phyloP scores from a whole-genome alignment of 2,329 filamentous ascomycete genomes.

The Magnaporthales sp. region DNA sequence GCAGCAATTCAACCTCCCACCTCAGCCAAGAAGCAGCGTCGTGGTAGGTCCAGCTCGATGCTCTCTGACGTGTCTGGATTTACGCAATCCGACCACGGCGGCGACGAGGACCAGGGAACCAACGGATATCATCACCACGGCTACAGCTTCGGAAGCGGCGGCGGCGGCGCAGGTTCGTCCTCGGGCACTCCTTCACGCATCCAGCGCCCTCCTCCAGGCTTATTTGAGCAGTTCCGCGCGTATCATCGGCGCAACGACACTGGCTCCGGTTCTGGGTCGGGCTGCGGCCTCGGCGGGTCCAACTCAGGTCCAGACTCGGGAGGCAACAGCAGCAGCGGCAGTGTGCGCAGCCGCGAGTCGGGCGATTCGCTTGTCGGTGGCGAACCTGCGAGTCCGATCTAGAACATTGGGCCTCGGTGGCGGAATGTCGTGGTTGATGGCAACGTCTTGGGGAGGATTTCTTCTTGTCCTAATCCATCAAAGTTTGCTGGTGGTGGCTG shows the following conservation, averaged over 20 bases:
- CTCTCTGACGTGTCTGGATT: conserved; percentile 59
- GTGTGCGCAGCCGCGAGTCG: conserved; percentile 36
- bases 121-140: conserved; percentile 10
- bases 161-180: conserved; percentile 8
- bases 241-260: conserved; percentile 6
- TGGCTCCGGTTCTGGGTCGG: conserved; percentile 18
- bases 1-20: not conserved
- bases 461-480: not conserved
- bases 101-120: conserved; percentile 29
- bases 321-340: conserved; percentile 30
- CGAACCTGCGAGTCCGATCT: conserved; percentile 42
- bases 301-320: conserved; percentile 19
- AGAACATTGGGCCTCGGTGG: not conserved
- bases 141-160: conserved; percentile 14
- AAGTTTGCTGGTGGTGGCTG: not conserved
- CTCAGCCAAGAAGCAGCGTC: conserved; percentile 22
- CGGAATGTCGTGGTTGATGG: not conserved
- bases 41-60: conserved; percentile 58
- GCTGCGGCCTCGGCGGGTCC: conserved; percentile 15
- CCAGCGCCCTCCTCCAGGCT: conserved; percentile 1
- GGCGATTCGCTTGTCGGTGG: conserved; percentile 37
- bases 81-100: conserved; percentile 48
- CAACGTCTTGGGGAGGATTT: not conserved
- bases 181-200: not conserved
- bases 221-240: conserved; percentile 6